Conservation (phyloP, 2,329 filamentous ascomycete genomes). For the Didymella glomerata region DNA sequence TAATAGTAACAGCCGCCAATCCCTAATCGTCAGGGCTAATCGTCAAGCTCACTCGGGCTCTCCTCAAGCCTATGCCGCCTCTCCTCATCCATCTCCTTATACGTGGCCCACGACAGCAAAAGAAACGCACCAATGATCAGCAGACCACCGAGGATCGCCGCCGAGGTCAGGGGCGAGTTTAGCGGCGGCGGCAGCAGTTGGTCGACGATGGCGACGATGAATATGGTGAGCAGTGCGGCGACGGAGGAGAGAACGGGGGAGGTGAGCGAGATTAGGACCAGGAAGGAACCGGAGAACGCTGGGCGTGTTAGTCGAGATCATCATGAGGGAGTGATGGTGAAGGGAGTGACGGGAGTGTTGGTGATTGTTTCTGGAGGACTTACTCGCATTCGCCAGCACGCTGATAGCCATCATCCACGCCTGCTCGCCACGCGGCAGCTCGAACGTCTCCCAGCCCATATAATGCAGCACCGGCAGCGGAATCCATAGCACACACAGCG, state of each 20-base stretch:
- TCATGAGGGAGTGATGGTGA: too few species aligned
- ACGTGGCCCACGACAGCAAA: slow-evolving; percentile 90
- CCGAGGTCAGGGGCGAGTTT: slow-evolving; percentile 76
- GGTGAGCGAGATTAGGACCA: slow-evolving; percentile 91
- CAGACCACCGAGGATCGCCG: slow-evolving; percentile 81
- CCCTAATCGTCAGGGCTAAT: slow-evolving; percentile 49
- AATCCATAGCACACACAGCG: slow-evolving; percentile 87
- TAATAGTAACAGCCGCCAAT: neutral
- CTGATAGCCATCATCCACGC: slow-evolving; percentile 82
- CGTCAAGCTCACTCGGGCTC: slow-evolving; percentile 56
- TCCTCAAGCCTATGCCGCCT: slow-evolving; percentile 65
- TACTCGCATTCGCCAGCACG: slow-evolving; percentile 83
- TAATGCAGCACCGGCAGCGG: slow-evolving; percentile 85
- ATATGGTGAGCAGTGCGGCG: slow-evolving; percentile 92
- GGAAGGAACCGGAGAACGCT: slow-evolving; percentile 89
- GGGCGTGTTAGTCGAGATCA: slow-evolving; percentile 1
- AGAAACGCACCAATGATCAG: slow-evolving; percentile 89
- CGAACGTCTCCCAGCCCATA: slow-evolving; percentile 81
- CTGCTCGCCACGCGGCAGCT: slow-evolving; percentile 78
- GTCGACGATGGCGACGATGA: slow-evolving; percentile 92
- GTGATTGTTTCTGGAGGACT: slow-evolving; percentile 43
- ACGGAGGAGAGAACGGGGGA: slow-evolving; percentile 92
- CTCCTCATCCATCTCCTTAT: slow-evolving; percentile 90
- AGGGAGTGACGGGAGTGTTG: too few species aligned
- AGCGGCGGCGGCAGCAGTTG: slow-evolving; percentile 75